These are phyloP conservation scores for Solanum clarkiae DNA, from an alignment of 257 asterid species.

Conservation along the genomic window DNA sequence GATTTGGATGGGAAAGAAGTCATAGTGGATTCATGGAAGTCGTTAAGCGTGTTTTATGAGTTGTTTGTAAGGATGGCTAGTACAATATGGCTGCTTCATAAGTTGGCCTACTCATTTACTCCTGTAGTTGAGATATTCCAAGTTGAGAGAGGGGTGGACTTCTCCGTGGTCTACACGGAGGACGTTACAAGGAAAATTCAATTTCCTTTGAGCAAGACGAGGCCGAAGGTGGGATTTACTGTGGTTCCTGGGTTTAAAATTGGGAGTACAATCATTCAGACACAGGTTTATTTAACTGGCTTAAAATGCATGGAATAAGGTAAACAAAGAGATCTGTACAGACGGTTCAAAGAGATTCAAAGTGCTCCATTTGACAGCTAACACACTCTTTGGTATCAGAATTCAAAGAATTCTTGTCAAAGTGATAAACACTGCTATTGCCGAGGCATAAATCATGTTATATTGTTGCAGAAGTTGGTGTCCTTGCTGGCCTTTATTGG, in stretches of 20 bases:
- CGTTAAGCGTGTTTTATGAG: conserved; percentile 64
- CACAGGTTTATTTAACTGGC: conserved; percentile 67
- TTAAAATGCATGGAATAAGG: conserved; percentile 22
- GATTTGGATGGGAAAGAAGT: conserved; percentile 65
- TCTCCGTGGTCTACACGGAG: conserved; percentile 80
- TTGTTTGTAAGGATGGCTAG: conserved; percentile 84
- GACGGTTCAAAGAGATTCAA: neutral
- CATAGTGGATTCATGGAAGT: conserved; percentile 82
- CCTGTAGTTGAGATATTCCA: conserved; percentile 80
- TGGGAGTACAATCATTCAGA: conserved; percentile 61
- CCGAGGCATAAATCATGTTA: neutral
- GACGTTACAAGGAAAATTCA: conserved; percentile 45
- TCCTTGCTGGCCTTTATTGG: neutral
- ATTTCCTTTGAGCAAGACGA: conserved; percentile 11
- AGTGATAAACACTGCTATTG: neutral
- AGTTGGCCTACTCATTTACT: conserved; percentile 59
- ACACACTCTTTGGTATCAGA: neutral
- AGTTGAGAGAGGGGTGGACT: conserved; percentile 69
- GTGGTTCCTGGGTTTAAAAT: conserved; percentile 87
- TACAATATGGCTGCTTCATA: conserved; percentile 87
- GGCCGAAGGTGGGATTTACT: conserved; percentile 77
- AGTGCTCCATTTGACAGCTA: neutral
- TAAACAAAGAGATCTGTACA: neutral
- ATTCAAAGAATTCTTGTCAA: neutral
- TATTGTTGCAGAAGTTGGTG: neutral